These are phyloP conservation scores for Phlebopus sp. DNA, from an alignment of 1,284 basidiomycete genomes.

Conservation along the genomic window DNA sequence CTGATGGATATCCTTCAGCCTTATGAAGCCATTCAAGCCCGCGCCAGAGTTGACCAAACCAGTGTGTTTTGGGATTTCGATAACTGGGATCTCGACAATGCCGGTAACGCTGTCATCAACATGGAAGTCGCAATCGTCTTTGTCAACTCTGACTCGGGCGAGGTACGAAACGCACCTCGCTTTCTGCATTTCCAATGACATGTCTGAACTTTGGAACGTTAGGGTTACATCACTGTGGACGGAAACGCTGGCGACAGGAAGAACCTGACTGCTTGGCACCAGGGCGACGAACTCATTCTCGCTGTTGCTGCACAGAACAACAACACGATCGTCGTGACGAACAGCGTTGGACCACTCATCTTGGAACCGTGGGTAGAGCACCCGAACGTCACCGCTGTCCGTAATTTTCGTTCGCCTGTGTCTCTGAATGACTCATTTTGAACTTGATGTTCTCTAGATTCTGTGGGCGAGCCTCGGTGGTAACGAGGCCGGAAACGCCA, in stretches of 20 bases:
- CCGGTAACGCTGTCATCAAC: constrained; percentile 25
- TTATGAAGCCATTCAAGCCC: constrained; percentile 38
- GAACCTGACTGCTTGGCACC: constrained; percentile 57
- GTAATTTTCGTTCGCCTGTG: background rate
- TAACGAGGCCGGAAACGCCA: constrained; percentile 50
- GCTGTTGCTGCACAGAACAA: constrained; percentile 37
- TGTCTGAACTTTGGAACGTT: constrained; percentile 13
- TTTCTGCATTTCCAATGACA: background rate
- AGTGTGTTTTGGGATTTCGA: constrained; percentile 37
- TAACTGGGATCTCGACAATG: constrained; percentile 30
- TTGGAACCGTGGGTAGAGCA: constrained; percentile 54
- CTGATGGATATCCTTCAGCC: constrained; percentile 25
- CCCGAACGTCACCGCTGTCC: constrained; percentile 47
- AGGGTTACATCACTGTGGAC: constrained; percentile 54
- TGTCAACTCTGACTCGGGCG: constrained; percentile 39
- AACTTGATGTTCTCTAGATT: constrained; percentile 24
- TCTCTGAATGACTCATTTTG: background rate
- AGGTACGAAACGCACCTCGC: constrained; percentile 32
- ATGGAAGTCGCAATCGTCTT: constrained; percentile 39
- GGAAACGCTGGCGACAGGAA: constrained; percentile 45
- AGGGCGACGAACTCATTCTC: constrained; percentile 46
- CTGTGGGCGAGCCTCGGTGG: constrained; percentile 55
- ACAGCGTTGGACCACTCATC: constrained; percentile 51
- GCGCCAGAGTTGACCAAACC: constrained; percentile 32
- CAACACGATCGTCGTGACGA: constrained; percentile 59